Evolutionary conservation across 208 protist species (phyloP), one percentile per base, ranked within the genome.

Genomic region (Zelonia costaricensis): DNA sequence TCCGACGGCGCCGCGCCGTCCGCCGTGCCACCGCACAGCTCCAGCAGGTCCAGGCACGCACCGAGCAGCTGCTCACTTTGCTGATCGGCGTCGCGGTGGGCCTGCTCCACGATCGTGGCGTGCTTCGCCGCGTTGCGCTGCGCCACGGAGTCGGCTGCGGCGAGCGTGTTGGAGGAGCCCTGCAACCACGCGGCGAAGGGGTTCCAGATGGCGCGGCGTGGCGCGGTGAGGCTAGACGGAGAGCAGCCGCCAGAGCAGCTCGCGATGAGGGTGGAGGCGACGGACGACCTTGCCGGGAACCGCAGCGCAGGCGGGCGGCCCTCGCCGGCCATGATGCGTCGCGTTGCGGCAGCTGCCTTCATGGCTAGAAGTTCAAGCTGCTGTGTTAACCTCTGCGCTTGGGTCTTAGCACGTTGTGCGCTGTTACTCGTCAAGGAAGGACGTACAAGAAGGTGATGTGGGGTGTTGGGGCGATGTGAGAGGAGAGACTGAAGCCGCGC

Each of bases 21-120:
- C 5, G 64, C 63, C 10, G 38, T 49, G 62, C 45, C 64, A n/a
- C 84, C 66, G 49, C 80, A 87, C 27, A 88, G 30, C 36, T 85
- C 68, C 22, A 94, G 62, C 7, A 94, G 51, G 25, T 94, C 80
- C 5, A 94, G 49, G 45, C 84, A 94, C 13, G 80, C 80, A 33
- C 78, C 80, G 6, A 88, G 35, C 7, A 94, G 61, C n/a, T 76
- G 82, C 44, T 94, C 83, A 40, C 86, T 88, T 43, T 85, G 74
- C 47, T 77, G 56, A 31, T 75, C 64, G 13, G 80, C 79, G 51
- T 71, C 65, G 1, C 61, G 68, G 52, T 78, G 74, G 1, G 77
- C 85, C 43, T 78, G 78, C 12, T 61, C 48, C 23, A 80, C 40
- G 42, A 84, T 74, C 25, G 68, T 61, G 30, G 73, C 62, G 62